phyloP scores from a whole-genome alignment of 192 early-diverging fungal species.

The Coemansia sp. region DNA sequence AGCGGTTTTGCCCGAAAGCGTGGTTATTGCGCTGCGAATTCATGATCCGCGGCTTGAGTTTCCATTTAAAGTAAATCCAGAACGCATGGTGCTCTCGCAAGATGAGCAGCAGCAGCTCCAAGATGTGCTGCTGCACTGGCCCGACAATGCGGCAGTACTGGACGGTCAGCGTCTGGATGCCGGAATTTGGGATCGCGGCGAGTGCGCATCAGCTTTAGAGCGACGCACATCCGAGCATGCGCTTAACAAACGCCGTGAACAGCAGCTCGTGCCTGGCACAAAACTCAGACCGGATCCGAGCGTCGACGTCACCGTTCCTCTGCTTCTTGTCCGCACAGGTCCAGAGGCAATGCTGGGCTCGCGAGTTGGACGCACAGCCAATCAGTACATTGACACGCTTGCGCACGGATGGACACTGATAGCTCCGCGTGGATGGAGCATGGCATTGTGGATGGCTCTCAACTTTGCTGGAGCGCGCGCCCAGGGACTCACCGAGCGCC shows the following conservation, averaged over 20 bases:
- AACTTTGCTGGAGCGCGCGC: conserved; percentile 84
- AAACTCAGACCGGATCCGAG: conserved; percentile 53
- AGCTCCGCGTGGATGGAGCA: conserved; percentile 78
- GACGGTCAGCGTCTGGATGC: conserved; percentile 31
- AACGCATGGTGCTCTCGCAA: not conserved
- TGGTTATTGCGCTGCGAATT: conserved; percentile 74
- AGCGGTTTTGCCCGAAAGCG: conserved; percentile 74
- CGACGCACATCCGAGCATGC: conserved; percentile 55
- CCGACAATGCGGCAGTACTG: conserved; percentile 51
- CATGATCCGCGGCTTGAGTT: conserved; percentile 80
- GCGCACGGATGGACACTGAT: conserved; percentile 80
- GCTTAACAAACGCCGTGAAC: conserved; percentile 58
- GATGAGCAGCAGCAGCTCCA: conserved; percentile 33
- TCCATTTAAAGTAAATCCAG: conserved; percentile 21
- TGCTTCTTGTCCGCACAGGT: conserved; percentile 80
- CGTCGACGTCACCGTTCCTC: conserved; percentile 67
- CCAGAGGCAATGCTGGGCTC: conserved; percentile 36
- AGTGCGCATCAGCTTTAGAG: conserved; percentile 41
- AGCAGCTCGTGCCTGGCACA: conserved; percentile 71
- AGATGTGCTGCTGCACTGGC: conserved; percentile 60
- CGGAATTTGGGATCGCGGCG: conserved; percentile 61
- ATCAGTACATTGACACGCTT: conserved; percentile 29
- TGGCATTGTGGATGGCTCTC: conserved; percentile 84
- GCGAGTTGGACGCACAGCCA: conserved; percentile 46
- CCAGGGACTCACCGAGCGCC: conserved; percentile 72